Conservation (phyloP, 78 protist species). For the Tieghemostelium lacteum region DNA sequence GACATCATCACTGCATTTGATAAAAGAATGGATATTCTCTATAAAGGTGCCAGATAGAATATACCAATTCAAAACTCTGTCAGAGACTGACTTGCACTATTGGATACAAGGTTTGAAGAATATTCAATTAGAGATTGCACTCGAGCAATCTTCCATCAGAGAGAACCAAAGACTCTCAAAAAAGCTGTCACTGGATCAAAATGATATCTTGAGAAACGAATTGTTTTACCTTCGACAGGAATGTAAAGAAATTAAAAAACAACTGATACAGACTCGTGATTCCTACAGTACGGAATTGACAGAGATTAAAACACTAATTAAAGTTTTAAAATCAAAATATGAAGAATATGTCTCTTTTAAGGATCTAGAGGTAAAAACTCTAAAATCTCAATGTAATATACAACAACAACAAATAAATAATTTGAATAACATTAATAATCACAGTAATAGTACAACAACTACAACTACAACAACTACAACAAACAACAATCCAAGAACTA, state of each 20-base stretch:
- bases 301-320: background rate
- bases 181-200: background rate
- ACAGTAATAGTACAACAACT: background rate
- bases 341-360: background rate
- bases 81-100: slow-evolving; percentile 17
- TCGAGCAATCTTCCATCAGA: background rate
- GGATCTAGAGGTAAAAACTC: background rate
- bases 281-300: background rate
- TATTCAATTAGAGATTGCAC: slow-evolving; percentile 28
- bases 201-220: background rate
- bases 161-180: slow-evolving; percentile 9
- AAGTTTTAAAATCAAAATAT: background rate
- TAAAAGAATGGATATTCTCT: slow-evolving; percentile 37
- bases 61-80: slow-evolving; percentile 15
- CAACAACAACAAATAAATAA: slow-evolving; percentile 5
- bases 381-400: background rate
- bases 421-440: background rate
- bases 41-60: slow-evolving; percentile 22
- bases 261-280: background rate
- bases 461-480: background rate
- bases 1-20: background rate
- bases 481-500: background rate
- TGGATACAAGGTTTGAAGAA: slow-evolving; percentile 66
- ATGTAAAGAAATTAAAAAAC: background rate
- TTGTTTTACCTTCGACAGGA: background rate